Evolutionary conservation across 805 yeast species (phyloP).

Genomic region (Kuraishia borneana): DNA sequence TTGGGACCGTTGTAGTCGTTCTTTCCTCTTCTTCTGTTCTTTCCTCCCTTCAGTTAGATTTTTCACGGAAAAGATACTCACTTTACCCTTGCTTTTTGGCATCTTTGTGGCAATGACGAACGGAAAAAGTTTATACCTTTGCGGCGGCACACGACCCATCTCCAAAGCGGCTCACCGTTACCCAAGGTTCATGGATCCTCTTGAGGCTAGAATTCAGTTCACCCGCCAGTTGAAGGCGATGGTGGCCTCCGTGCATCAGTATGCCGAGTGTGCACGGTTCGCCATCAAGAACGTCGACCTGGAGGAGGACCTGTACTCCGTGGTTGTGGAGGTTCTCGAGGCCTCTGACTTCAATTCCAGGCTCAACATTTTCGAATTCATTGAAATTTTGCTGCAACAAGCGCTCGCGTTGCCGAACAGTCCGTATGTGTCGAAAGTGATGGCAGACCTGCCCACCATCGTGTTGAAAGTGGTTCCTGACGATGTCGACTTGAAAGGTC

Average conservation of each 20-base stretch:
- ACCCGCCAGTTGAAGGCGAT: slow-evolving; percentile 52
- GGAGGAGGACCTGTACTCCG: slow-evolving; percentile 59
- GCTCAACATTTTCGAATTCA: slow-evolving; percentile 56
- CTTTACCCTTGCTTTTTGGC: slow-evolving; percentile 75
- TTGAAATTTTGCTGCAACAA: slow-evolving; percentile 43
- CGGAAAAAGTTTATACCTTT: slow-evolving; percentile 2
- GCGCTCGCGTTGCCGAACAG: slow-evolving; percentile 1
- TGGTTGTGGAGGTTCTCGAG: slow-evolving; percentile 49
- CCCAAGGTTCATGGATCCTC: slow-evolving; percentile 66
- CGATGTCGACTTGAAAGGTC: slow-evolving; percentile 9
- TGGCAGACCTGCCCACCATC: slow-evolving; percentile 21
- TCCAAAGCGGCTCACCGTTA: too few species aligned
- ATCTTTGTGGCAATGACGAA: slow-evolving; percentile 21
- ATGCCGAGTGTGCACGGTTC: slow-evolving; percentile 41
- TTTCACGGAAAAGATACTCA: slow-evolving; percentile 53
- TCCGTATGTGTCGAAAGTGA: slow-evolving; percentile 11
- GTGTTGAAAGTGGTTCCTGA: slow-evolving; percentile 24
- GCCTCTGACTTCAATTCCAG: slow-evolving; percentile 46
- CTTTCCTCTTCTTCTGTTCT: slow-evolving; percentile 98
- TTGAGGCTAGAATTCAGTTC: slow-evolving; percentile 75
- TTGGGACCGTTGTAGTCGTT: slow-evolving; percentile 83
- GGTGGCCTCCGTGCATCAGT: slow-evolving; percentile 49
- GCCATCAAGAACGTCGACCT: slow-evolving; percentile 46
- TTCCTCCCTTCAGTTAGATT: slow-evolving; percentile 87
- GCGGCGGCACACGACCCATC: neutral